A percentile compares a stretch with the other conserved stretches of the same genome.
Evolutionary conservation across 371 early-diverging fungal species (phyloP).

Genomic region (Mortierella sp.): DNA sequence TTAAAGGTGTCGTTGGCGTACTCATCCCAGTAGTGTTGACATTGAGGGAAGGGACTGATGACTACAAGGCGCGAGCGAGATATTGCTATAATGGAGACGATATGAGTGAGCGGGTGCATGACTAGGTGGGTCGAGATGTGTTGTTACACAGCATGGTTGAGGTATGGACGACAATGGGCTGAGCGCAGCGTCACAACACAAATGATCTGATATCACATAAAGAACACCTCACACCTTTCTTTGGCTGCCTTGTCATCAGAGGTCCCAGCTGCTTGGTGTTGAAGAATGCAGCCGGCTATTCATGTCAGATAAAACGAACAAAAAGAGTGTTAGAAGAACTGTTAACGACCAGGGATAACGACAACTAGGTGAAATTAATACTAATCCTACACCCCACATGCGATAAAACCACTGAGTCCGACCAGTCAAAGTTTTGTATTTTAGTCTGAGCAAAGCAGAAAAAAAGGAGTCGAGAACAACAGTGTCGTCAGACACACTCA

Average conservation of each 20-base stretch:
- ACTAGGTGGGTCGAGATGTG: not conserved
- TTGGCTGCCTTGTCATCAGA: constrained; percentile 42
- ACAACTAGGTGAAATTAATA: too few relatives aligned
- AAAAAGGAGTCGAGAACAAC: not conserved
- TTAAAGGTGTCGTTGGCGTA: constrained; percentile 41
- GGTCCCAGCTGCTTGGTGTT: constrained; percentile 22
- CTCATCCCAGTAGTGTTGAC: constrained; percentile 41
- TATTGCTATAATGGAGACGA: constrained; percentile 12
- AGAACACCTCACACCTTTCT: constrained; percentile 19
- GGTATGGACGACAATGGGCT: not conserved
- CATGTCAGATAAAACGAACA: too few relatives aligned
- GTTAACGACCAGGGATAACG: too few relatives aligned
- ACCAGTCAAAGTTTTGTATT: not conserved
- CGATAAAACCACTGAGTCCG: not conserved
- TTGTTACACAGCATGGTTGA: constrained; percentile 30
- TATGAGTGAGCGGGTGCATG: not conserved
- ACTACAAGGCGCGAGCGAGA: constrained; percentile 24
- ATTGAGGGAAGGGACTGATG: constrained; percentile 30
- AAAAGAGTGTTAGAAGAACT: too few relatives aligned
- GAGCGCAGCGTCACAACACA: not conserved
- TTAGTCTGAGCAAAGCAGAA: not conserved
- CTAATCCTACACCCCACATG: not conserved
- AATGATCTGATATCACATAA: not conserved
- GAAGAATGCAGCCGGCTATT: not conserved
- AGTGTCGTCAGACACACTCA: constrained; percentile 2